Conservation (phyloP, 2,329 filamentous ascomycete species). For the Hymenoscyphus scutula region DNA sequence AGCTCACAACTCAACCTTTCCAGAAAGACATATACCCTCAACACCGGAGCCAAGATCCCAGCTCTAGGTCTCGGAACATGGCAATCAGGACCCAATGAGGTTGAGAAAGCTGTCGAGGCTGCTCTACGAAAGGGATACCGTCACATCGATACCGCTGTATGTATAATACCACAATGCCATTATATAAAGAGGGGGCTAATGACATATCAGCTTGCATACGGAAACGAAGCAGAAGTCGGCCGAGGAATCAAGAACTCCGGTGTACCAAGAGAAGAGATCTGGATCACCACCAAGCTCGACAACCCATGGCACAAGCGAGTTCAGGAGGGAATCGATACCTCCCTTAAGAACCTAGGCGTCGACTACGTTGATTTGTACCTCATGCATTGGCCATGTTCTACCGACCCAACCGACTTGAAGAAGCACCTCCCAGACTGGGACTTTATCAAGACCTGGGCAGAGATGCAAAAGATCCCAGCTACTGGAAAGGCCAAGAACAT, state of each 20-base stretch:
- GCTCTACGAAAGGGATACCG: constrained; percentile 69
- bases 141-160: constrained; percentile 63
- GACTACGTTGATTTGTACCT: constrained; percentile 70
- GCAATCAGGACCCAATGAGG: constrained; percentile 68
- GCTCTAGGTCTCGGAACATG: constrained; percentile 76
- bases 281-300: constrained; percentile 78
- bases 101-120: constrained; percentile 67
- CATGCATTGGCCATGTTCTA: constrained; percentile 70
- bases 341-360: constrained; percentile 57
- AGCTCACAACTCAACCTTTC: constrained; percentile 24
- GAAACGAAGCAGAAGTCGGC: constrained; percentile 71
- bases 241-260: constrained; percentile 64
- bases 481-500: constrained; percentile 76
- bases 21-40: constrained; percentile 62
- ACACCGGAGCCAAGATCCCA: constrained; percentile 75
- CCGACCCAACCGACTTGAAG: constrained; percentile 53
- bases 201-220: constrained; percentile 57
- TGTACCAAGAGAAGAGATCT: constrained; percentile 64
- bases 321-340: constrained; percentile 57
- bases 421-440: constrained; percentile 77
- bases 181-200: too few relatives aligned
- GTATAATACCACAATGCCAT: neutral
- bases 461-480: constrained; percentile 66
- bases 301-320: constrained; percentile 75
- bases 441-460: constrained; percentile 75